Conservation (phyloP, 106 monocot genomes). For the Dendrobium chrysotoxum region DNA sequence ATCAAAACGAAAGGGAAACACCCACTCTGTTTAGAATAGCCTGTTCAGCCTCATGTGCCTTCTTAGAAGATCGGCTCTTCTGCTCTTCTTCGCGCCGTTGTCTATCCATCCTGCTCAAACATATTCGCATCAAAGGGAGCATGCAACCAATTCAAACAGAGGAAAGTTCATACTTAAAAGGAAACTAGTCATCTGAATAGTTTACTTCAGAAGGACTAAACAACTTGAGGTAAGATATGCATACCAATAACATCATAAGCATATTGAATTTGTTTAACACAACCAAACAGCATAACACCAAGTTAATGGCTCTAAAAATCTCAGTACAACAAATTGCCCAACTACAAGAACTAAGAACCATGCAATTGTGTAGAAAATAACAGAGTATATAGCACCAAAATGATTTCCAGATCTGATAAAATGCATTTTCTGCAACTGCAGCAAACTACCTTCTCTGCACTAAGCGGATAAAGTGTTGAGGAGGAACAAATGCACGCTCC, state of each 20-base stretch:
- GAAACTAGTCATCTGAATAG: neutral
- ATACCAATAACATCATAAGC: neutral
- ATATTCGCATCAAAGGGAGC: neutral
- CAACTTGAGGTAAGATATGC: neutral
- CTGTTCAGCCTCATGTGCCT: conserved; percentile 72
- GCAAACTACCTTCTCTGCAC: conserved; percentile 52
- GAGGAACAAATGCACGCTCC: conserved; percentile 99
- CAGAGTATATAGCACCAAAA: neutral
- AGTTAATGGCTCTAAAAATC: neutral
- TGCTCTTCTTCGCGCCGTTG: conserved; percentile 88
- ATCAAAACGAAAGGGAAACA: neutral
- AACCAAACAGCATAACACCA: neutral
- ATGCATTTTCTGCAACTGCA: neutral
- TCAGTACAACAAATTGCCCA: neutral
- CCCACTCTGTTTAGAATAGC: conserved; percentile 61
- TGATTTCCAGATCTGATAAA: neutral
- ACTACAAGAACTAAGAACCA: neutral
- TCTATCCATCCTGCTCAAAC: conserved; percentile 74
- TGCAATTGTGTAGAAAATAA: neutral
- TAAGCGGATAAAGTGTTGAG: conserved; percentile 78
- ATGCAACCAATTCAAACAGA: neutral
- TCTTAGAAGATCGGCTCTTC: conserved; percentile 77
- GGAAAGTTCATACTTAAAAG: neutral
- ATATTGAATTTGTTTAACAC: neutral
- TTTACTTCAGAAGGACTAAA: neutral